phyloP scores from a whole-genome alignment of 2,329 filamentous ascomycete species.

The Colletotrichum gloeosporioides region DNA sequence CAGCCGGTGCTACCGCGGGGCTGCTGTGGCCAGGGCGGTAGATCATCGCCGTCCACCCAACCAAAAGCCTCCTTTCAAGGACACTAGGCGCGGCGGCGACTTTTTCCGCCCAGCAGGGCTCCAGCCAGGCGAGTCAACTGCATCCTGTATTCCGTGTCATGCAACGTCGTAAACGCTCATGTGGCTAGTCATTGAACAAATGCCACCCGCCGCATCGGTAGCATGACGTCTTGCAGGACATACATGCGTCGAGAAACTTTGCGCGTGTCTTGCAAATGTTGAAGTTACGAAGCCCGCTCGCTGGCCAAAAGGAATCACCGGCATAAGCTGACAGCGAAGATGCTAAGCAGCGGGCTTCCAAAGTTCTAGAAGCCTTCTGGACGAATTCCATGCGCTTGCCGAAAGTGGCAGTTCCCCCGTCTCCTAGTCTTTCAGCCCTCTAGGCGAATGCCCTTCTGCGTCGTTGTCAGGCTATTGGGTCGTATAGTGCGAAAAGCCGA shows the following conservation, averaged over 20 bases:
- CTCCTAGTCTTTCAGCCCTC: background rate
- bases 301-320: background rate
- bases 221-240: background rate
- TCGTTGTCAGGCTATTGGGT: background rate
- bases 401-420: background rate
- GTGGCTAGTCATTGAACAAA: background rate
- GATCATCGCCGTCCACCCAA: slow-evolving; percentile 6
- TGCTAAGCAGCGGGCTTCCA: background rate
- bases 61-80: background rate
- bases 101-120: background rate
- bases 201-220: background rate
- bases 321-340: slow-evolving; percentile 1
- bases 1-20: slow-evolving; percentile 2
- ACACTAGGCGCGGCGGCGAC: background rate
- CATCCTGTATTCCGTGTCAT: background rate
- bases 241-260: background rate
- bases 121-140: background rate
- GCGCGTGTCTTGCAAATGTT: background rate
- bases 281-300: background rate
- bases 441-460: background rate
- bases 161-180: background rate
- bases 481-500: background rate
- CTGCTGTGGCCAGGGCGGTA: background rate
- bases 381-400: slow-evolving; percentile 11
- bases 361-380: slow-evolving; percentile 14